A percentile compares a stretch with the other conserved stretches of the same genome.
phyloP scores from a whole-genome alignment of 2,329 filamentous ascomycete species.

The Paecilomyces sp. region DNA sequence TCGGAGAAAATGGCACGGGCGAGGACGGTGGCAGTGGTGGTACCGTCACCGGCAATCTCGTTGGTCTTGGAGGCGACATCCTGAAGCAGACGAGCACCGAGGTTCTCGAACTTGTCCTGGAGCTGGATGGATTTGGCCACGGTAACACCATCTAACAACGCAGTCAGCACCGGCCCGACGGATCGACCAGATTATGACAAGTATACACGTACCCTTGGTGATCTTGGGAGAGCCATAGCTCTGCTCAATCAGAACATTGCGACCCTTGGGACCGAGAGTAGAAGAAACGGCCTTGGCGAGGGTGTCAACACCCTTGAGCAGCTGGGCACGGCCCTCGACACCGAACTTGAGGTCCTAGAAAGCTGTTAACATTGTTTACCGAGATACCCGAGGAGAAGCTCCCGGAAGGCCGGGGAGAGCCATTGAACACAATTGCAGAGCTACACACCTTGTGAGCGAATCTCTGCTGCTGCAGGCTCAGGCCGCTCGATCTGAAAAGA shows the following conservation, averaged over 20 bases:
- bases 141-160: constrained; percentile 69
- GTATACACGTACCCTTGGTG: constrained; percentile 71
- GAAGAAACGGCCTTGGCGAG: constrained; percentile 93
- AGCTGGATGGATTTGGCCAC: constrained; percentile 84
- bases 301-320: constrained; percentile 92
- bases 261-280: constrained; percentile 93
- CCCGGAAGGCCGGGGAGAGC: not conserved
- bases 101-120: constrained; percentile 99
- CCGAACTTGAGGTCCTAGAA: constrained; percentile 92
- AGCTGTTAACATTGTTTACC: constrained; percentile 19
- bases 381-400: constrained; percentile 8
- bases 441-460: constrained; percentile 89
- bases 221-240: constrained; percentile 99
- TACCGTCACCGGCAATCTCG: constrained; percentile 97
- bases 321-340: constrained; percentile 81
- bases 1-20: constrained; percentile 98
- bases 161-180: constrained; percentile 13
- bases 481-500: constrained; percentile 55
- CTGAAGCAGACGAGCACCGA: constrained; percentile 91
- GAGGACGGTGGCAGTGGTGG: constrained; percentile 94
- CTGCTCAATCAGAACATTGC: constrained; percentile 97
- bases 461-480: constrained; percentile 79
- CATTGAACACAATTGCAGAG: constrained; percentile 10
- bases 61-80: constrained; percentile 99
- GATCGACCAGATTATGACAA: not conserved